Evolutionary conservation across 2,329 filamentous ascomycete genomes (phyloP).

Genomic region (Periconia sp.): DNA sequence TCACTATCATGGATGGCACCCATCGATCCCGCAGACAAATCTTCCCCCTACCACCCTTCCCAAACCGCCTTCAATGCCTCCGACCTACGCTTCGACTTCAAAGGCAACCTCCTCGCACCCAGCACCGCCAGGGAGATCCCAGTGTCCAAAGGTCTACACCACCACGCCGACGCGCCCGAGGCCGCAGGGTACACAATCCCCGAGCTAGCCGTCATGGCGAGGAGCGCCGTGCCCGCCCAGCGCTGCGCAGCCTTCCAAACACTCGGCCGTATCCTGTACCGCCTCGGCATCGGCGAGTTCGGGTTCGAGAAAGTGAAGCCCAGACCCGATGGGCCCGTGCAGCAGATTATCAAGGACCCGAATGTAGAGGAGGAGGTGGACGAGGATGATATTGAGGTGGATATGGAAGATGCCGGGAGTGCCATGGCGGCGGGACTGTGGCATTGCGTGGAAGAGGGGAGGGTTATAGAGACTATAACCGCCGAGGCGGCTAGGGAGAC

Average conservation of each 20-base stretch:
- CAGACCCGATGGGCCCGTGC: constrained; percentile 51
- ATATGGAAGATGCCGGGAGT: constrained; percentile 43
- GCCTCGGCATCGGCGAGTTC: constrained; percentile 74
- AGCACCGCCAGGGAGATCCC: constrained; percentile 73
- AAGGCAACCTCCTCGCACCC: constrained; percentile 77
- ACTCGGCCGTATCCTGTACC: constrained; percentile 79
- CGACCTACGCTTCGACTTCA: constrained; percentile 86
- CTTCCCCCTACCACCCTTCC: constrained; percentile 79
- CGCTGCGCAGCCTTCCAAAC: constrained; percentile 91
- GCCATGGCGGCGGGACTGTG: constrained; percentile 75
- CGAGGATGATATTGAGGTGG: constrained; percentile 31
- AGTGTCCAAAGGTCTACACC: constrained; percentile 79
- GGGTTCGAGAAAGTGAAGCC: constrained; percentile 53
- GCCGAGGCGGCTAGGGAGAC: constrained; percentile 70
- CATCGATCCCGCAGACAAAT: constrained; percentile 60
- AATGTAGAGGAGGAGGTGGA: constrained; percentile 42
- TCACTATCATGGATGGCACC: constrained; percentile 90
- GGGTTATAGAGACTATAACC: constrained; percentile 73
- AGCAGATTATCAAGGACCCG: constrained; percentile 41
- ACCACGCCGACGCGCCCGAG: constrained; percentile 89
- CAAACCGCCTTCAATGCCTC: constrained; percentile 72
- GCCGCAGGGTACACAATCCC: constrained; percentile 91
- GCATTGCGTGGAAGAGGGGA: constrained; percentile 74
- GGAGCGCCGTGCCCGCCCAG: constrained; percentile 82
- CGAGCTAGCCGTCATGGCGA: constrained; percentile 77